Evolutionary conservation across 441 rosid species (phyloP).

Genomic region (Manihot esculenta): DNA sequence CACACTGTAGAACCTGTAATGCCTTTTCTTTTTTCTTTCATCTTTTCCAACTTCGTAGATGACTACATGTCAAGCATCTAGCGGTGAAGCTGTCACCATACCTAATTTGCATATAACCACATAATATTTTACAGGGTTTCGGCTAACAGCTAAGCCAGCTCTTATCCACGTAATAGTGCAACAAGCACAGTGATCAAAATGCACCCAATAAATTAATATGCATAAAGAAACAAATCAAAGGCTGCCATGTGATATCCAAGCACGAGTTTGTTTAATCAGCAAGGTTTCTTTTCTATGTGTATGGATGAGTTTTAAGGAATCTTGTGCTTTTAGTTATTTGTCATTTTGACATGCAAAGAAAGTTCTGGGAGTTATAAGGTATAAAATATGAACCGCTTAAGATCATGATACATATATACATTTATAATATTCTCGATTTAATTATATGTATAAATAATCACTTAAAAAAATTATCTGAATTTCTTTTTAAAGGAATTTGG

Average conservation of each 20-base stretch:
- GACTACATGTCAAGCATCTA: not conserved
- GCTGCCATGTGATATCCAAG: conserved; percentile 11
- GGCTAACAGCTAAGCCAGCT: not conserved
- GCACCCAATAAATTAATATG: not conserved
- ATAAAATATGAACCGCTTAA: too few relatives aligned
- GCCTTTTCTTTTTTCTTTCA: too few relatives aligned
- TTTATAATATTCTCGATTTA: too few relatives aligned
- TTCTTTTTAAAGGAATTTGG: too few relatives aligned
- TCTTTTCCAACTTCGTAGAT: not conserved
- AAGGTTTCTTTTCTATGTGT: not conserved
- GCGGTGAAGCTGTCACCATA: not conserved
- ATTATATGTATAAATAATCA: too few relatives aligned
- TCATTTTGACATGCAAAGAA: conserved; percentile 18
- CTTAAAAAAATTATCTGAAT: too few relatives aligned
- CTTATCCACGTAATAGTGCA: conserved; percentile 7
- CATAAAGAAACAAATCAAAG: conserved; percentile 9
- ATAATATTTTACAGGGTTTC: not conserved
- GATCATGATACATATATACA: too few relatives aligned
- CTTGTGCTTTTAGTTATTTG: conserved; percentile 18
- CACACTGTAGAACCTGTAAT: too few relatives aligned
- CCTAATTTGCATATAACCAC: not conserved
- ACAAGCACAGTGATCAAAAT: not conserved
- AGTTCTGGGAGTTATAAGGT: too few relatives aligned
- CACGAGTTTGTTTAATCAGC: not conserved
- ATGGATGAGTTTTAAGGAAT: conserved; percentile 7